Evolutionary conservation across 2,329 filamentous ascomycete species (phyloP).

Genomic region (Fusarium clavum): DNA sequence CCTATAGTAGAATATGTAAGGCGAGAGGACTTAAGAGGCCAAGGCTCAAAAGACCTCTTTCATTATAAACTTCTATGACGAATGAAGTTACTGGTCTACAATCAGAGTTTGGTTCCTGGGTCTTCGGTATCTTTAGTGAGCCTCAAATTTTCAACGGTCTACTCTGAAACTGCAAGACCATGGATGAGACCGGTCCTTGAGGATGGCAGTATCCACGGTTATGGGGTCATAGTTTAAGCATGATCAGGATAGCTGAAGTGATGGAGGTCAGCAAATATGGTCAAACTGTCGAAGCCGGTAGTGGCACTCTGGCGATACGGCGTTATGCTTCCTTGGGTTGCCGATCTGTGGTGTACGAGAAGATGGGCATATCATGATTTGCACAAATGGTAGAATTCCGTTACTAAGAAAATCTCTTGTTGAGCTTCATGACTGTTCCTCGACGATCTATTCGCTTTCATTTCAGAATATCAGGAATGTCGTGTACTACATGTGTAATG

Average conservation of each 20-base stretch:
- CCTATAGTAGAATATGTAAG: background rate
- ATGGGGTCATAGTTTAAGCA: background rate
- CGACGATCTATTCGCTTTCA: background rate
- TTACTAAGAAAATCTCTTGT: background rate
- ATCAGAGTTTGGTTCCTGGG: slow-evolving; percentile 32
- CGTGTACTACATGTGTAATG: background rate
- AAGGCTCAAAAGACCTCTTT: background rate
- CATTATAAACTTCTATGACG: background rate
- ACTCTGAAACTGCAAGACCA: slow-evolving; percentile 3
- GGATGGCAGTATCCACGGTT: background rate
- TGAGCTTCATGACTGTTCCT: background rate
- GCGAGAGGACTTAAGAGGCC: background rate
- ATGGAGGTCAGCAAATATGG: background rate
- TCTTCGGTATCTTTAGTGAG: slow-evolving; percentile 11
- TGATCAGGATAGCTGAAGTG: background rate
- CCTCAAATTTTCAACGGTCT: slow-evolving; percentile 21
- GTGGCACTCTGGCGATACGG: slow-evolving; percentile 5
- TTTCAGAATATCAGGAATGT: background rate
- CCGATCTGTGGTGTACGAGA: background rate
- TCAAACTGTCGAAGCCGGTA: background rate
- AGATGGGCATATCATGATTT: background rate
- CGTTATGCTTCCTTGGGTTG: slow-evolving; percentile 14
- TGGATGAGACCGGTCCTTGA: background rate
- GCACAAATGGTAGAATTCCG: background rate
- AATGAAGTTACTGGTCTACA: background rate